A percentile compares a stretch with the other conserved stretches of the same genome.
Evolutionary conservation across 1,284 basidiomycete species (phyloP).

Genomic region (Malassezia japonica): DNA sequence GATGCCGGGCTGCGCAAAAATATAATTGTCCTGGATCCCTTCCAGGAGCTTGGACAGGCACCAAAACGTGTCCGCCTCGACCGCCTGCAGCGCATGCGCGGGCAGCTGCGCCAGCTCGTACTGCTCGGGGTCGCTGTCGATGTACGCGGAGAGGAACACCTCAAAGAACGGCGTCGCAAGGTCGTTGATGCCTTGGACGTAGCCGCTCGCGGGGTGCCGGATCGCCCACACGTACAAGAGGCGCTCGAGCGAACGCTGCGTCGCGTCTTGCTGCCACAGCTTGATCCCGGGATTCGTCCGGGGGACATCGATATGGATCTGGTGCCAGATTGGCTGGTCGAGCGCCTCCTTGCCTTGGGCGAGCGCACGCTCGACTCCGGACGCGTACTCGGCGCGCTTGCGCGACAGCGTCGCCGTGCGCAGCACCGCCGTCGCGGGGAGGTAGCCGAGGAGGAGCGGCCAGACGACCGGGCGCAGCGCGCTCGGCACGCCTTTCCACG

Average conservation of each 20-base stretch:
- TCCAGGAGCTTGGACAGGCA: conserved; percentile 44
- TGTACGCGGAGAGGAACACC: conserved; percentile 44
- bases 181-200: conserved; percentile 48
- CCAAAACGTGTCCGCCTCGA: conserved; percentile 48
- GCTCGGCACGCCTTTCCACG: conserved; percentile 88
- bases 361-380: conserved; percentile 83
- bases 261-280: conserved; percentile 44
- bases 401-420: conserved; percentile 67
- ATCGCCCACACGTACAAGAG: conserved; percentile 48
- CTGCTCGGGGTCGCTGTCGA: conserved; percentile 36
- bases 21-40: conserved; percentile 48
- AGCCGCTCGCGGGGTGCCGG: conserved; percentile 45
- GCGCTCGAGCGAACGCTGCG: conserved; percentile 42
- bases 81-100: conserved; percentile 28
- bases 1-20: conserved; percentile 45
- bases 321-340: conserved; percentile 45
- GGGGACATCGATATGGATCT: conserved; percentile 47
- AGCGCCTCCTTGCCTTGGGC: conserved; percentile 54
- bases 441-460: conserved; percentile 78
- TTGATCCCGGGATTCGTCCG: conserved; percentile 45
- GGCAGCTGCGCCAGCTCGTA: conserved; percentile 40
- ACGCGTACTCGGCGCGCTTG: conserved; percentile 84
- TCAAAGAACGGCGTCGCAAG: conserved; percentile 48
- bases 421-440: conserved; percentile 72
- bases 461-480: conserved; percentile 84